Evolutionary conservation across 345 rosid genomes (phyloP), one percentile per base, ranked within the genome.

Genomic region (Kandelia obovata): DNA sequence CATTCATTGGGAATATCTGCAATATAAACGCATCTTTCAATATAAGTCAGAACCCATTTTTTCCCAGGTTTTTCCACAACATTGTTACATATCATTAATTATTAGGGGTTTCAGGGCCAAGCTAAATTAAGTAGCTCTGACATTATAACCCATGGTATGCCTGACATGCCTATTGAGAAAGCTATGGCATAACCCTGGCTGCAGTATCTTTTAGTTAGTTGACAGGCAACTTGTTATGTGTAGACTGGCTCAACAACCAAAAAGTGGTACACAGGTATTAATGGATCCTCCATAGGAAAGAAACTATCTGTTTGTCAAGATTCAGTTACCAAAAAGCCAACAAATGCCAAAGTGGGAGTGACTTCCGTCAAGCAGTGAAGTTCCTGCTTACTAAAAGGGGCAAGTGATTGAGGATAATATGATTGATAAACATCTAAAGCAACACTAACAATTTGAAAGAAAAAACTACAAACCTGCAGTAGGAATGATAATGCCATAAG

Each of bases 1-100:
- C 71, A 71, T 83, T 88, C 66, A 87, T 86, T 2, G 93, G 96
- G 67, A 92, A 88, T 73, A 92, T 81, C 95, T 92, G 78, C 65
- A 55, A 67, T 49, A 25, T 10, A 57, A 8, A 37, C 23, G 26
- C 17, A 59, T 5, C 16, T 53, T 34, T 20, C n/a, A 35, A 15
- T 34, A 2, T 34, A 7, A 20, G 8, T 27, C 58, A 21, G 21
- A 6, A 2, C 11, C 58, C 8, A 53, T 7, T 53, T 21, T 21
- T 53, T 21, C 58, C 43, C 43, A 37, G 1, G 10, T 9, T 55
- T 55, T 20, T 53, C 7, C 27, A 1, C 11, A 21, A 7, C 13
- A 25, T 53, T 20, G 11, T 17, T 11, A 53, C 13, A 53, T 7
- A n/a, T 23, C 27, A 7, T 5, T 23, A 2, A 55, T 9, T 23